Conservation (phyloP, 352 stramenopile species). For the Pythium brachiatum region DNA sequence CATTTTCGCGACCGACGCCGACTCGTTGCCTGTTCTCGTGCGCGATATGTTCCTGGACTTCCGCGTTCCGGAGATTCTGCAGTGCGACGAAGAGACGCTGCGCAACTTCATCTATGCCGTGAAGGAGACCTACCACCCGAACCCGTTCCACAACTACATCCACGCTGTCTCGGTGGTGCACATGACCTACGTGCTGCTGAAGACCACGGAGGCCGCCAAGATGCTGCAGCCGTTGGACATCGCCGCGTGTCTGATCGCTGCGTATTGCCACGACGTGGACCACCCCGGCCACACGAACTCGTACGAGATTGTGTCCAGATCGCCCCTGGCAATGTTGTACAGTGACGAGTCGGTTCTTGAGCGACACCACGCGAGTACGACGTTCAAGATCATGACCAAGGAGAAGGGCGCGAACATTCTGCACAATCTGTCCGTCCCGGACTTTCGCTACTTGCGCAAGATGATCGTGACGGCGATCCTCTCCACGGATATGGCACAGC, state of each 20-base stretch:
- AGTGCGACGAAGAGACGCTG: constrained; percentile 51
- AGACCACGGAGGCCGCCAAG: constrained; percentile 56
- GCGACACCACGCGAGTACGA: constrained; percentile 85
- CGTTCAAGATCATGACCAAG: constrained; percentile 84
- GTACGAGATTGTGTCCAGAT: constrained; percentile 83
- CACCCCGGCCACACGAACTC: constrained; percentile 89
- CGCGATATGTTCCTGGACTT: constrained; percentile 81
- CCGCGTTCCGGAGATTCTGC: constrained; percentile 57
- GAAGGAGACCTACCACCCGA: constrained; percentile 84
- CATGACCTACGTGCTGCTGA: constrained; percentile 79
- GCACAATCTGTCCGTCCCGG: constrained; percentile 57
- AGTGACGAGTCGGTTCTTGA: constrained; percentile 89
- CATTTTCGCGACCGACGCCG: constrained; percentile 60
- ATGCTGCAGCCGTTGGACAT: constrained; percentile 85
- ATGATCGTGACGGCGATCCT: constrained; percentile 88
- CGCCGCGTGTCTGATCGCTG: constrained; percentile 78
- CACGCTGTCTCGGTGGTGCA: constrained; percentile 90
- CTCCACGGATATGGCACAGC: constrained; percentile 88
- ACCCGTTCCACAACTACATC: constrained; percentile 91
- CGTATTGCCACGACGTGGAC: constrained; percentile 90
- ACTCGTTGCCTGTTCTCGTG: constrained; percentile 49
- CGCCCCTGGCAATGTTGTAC: constrained; percentile 82
- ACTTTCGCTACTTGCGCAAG: constrained; percentile 84
- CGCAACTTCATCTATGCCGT: constrained; percentile 81
- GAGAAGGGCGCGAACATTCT: constrained; percentile 86